Evolutionary conservation across 805 yeast species (phyloP), one percentile per base, ranked within the genome.

Genomic region (Monosporozyma servazzii): DNA sequence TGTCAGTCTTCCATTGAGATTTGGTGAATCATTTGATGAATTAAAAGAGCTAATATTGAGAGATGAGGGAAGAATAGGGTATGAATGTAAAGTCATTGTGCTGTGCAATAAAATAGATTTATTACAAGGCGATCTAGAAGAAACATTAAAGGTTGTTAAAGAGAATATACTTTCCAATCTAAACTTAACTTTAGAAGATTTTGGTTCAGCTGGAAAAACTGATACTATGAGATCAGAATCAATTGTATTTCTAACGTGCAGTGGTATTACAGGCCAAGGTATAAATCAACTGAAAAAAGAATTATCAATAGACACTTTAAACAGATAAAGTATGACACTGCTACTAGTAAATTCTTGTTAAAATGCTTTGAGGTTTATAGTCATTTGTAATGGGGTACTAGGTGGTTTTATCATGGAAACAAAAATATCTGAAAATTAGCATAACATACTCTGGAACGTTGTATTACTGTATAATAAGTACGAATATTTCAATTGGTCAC

Each of bases 101-200:
- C 68, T 84, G 54, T 73, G 88, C 48, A 90, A 91, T 69, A 90
- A 90, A 63, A 69, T 81, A 30, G 98, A 90, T 59, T 58, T 81
- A 21, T 62, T 80, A 5, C 64, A 59, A 2, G 65, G 59, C 2
- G 61, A 58, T 23, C 21, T 40, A 8, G 42, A 10, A 13, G 5
- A 15, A 8, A 13, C 23, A 3, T 15, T 29, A 11, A 36, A 37
- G 20, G 15, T 25, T 10, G 15, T 51, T 18, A 27, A 49, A 40
- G 20, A 36, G 6, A n/a, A 13, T 15, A 48, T 48, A 3, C 10
- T n/a, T 10, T 23, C 31, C 15, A 37, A 33, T 31, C 47, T 51
- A 7, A 33, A 33, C 37, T 15, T 33, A 33, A 33, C n/a, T 33
- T 5, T 15, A 33, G 37, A 33, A 20, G 37, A 37, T 17, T n/a